Evolutionary conservation across 2,329 filamentous ascomycete genomes (phyloP).

Genomic region (Microcyclosporella mali): DNA sequence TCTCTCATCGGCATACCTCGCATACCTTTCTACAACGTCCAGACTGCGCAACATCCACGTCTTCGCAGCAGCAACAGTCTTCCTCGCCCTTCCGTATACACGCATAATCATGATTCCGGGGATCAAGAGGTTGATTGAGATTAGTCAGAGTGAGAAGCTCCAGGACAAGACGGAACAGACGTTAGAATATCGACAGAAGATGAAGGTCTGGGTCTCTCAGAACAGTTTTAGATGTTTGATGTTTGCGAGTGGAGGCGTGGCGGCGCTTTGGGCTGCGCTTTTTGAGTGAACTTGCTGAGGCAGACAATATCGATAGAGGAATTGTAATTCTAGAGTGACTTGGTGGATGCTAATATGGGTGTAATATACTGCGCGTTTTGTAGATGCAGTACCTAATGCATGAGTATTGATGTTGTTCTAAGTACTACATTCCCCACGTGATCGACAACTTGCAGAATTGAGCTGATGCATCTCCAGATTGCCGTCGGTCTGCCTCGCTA

Average conservation of each 20-base stretch:
- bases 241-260: conserved; percentile 6
- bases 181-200: conserved; percentile 12
- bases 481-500: too few relatives aligned
- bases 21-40: neutral
- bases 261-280: conserved; percentile 9
- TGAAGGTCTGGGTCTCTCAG: conserved; percentile 10
- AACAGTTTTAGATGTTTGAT: conserved; percentile 7
- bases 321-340: too few relatives aligned
- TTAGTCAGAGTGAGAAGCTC: conserved; percentile 8
- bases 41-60: neutral
- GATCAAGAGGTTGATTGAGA: conserved; percentile 12
- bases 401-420: too few relatives aligned
- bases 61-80: neutral
- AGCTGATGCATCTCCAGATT: too few relatives aligned
- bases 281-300: neutral
- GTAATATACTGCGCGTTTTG: too few relatives aligned
- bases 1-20: neutral
- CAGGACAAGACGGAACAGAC: conserved; percentile 13
- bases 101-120: conserved; percentile 7
- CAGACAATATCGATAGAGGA: too few relatives aligned
- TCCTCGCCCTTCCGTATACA: conserved; percentile 1
- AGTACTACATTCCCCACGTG: too few relatives aligned
- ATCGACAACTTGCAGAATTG: too few relatives aligned
- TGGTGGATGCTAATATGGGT: too few relatives aligned
- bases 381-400: too few relatives aligned